Conservation (phyloP, 2,329 filamentous ascomycete genomes). For the Diaporthe vexans region DNA sequence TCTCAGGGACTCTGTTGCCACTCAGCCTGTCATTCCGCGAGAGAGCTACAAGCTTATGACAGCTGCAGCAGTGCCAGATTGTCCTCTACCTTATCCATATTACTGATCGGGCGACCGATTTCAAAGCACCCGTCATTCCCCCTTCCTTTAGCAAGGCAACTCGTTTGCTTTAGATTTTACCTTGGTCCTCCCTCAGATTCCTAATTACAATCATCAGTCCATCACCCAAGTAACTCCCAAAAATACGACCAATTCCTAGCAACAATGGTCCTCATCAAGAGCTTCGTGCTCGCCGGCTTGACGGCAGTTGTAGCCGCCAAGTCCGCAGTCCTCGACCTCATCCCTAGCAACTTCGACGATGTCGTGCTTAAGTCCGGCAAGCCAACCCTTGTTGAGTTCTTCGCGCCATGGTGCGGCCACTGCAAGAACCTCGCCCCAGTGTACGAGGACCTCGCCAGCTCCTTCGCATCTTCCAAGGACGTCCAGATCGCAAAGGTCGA, state of each 20-base stretch:
- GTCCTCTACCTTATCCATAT: slow-evolving; percentile 35
- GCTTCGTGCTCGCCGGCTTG: slow-evolving; percentile 70
- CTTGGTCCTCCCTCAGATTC: slow-evolving; percentile 28
- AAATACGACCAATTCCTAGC: slow-evolving; percentile 40
- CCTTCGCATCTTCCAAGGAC: slow-evolving; percentile 78
- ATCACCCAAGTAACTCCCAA: neutral
- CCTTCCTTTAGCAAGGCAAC: slow-evolving; percentile 11
- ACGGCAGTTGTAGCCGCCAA: slow-evolving; percentile 73
- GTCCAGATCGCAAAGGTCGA: slow-evolving; percentile 96
- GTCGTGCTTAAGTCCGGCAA: slow-evolving; percentile 92
- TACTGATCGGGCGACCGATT: slow-evolving; percentile 46
- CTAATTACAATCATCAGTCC: slow-evolving; percentile 25
- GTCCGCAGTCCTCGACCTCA: slow-evolving; percentile 90
- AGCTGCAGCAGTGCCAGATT: slow-evolving; percentile 37
- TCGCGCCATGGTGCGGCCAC: slow-evolving; percentile 98
- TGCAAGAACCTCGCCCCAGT: slow-evolving; percentile 97
- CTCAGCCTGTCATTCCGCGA: slow-evolving; percentile 8
- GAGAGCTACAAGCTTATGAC: slow-evolving; percentile 32
- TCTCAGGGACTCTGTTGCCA: slow-evolving; percentile 23
- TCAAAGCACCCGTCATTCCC: slow-evolving; percentile 50
- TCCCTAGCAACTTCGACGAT: slow-evolving; percentile 91
- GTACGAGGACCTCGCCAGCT: slow-evolving; percentile 88
- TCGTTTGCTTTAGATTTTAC: slow-evolving; percentile 26
- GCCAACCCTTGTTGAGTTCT: slow-evolving; percentile 97
- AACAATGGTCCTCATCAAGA: slow-evolving; percentile 71